Conservation (phyloP, 2,329 filamentous ascomycete species). For the Sarocladiaceae sp. region DNA sequence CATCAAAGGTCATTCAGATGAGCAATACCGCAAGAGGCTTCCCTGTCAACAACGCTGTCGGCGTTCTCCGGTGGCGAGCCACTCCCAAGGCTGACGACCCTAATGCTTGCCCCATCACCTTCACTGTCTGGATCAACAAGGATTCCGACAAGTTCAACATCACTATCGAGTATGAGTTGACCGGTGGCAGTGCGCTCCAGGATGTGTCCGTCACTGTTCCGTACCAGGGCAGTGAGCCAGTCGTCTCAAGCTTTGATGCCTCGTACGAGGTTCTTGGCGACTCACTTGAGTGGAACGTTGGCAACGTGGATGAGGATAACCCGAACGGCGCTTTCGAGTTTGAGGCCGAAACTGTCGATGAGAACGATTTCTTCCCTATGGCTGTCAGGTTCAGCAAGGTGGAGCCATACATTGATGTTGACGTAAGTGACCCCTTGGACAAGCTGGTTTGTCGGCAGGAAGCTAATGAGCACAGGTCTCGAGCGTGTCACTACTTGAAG, state of each 20-base stretch:
- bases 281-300: conserved; percentile 89
- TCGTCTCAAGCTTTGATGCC: conserved; percentile 88
- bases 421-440: conserved; percentile 56
- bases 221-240: conserved; percentile 79
- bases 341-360: conserved; percentile 78
- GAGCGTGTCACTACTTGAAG: conserved; percentile 64
- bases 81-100: conserved; percentile 74
- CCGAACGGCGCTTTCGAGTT: conserved; percentile 88
- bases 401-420: conserved; percentile 82
- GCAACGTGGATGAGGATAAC: conserved; percentile 76
- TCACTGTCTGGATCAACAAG: conserved; percentile 97
- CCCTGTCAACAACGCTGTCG: conserved; percentile 88
- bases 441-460: conserved; percentile 10
- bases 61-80: conserved; percentile 87
- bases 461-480: conserved; percentile 43
- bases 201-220: conserved; percentile 87
- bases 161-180: conserved; percentile 93
- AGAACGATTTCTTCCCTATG: conserved; percentile 98
- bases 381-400: conserved; percentile 81
- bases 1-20: conserved; percentile 78
- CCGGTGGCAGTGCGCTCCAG: conserved; percentile 67
- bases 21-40: conserved; percentile 84
- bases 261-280: conserved; percentile 92
- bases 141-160: conserved; percentile 78
- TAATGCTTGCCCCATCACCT: conserved; percentile 81